A percentile compares a stretch with the other conserved stretches of the same genome.
Evolutionary conservation across 140 eudicot genomes (phyloP).

Genomic region (Senecio squalidus): DNA sequence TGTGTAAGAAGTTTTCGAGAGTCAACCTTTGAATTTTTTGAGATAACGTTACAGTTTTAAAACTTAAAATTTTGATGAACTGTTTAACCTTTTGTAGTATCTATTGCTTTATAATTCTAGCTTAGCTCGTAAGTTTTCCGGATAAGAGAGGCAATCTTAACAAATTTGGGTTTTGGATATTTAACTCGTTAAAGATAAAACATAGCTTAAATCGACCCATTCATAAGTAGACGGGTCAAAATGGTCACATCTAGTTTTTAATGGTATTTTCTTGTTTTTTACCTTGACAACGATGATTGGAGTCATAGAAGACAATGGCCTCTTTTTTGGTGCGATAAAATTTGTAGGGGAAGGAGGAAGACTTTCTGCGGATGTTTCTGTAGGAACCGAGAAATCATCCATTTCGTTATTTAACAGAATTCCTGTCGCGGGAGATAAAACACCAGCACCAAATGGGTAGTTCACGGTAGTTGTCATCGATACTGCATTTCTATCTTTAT

Average conservation of each 20-base stretch:
- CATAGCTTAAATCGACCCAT: too few relatives aligned
- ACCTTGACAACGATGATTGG: constrained; percentile 81
- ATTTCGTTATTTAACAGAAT: constrained; percentile 81
- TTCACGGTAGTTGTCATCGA: constrained; percentile 88
- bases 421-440: constrained; percentile 79
- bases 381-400: constrained; percentile 77
- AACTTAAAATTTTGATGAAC: not conserved
- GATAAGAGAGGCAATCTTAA: not conserved
- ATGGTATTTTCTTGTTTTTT: not conserved
- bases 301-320: constrained; percentile 90
- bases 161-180: not conserved
- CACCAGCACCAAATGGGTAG: constrained; percentile 66
- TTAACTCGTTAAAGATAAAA: too few relatives aligned
- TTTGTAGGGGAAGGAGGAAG: constrained; percentile 92
- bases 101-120: not conserved
- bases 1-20: not conserved
- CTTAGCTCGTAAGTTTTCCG: not conserved
- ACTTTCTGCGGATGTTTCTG: constrained; percentile 49
- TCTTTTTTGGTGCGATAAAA: constrained; percentile 71
- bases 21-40: constrained; percentile 3
- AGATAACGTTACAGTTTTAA: not conserved
- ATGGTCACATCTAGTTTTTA: too few relatives aligned
- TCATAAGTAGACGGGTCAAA: too few relatives aligned
- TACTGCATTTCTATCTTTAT: constrained; percentile 76
- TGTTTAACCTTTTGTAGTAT: not conserved